Evolutionary conservation across 768 basidiomycete species (phyloP), one percentile per base, ranked within the genome.

Genomic region (Sarcodon aspratus): DNA sequence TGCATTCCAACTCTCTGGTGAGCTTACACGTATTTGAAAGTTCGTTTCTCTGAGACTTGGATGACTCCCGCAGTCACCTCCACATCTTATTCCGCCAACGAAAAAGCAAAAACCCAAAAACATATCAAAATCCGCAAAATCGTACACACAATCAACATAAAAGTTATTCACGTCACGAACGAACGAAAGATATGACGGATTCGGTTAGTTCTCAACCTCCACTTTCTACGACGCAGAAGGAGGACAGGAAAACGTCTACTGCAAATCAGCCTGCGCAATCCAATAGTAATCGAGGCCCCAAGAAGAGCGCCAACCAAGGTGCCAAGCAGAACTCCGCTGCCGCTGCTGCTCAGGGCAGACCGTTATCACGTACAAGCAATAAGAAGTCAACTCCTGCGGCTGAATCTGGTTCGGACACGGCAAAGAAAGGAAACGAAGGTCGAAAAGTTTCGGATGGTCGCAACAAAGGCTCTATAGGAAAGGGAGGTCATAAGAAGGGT

Each of bases 361-460:
- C 85, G 37, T 75, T 79, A 45, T 85, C 86, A 21, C 69, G 80
- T 57, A 64, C 76, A 31, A 80, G 79, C 55, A 85, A 76, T 63
- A 88, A 76, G 72, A 84, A 78, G 60, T 47, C 61, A 11, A 52
- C 70, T 47, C 59, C 66, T 37, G 70, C 67, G 33, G 60, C 68
- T 33, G 86, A 86, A 61, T 83, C 83, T 35, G 85, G 84, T 44
- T 81, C 86, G 35, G 85, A 88, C 55, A 75, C 80, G n/a, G 69
- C 72, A 51, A 85, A 81, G 64, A 70, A 70, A 44, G 64, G 70
- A 27, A 80, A 80, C 44, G 61, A 66, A 37, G 73, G 68, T 56
- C 80, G 74, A 69, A 78, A 73, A 61, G 64, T 66, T 4, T 42
- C 40, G 46, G 80, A 83, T 27, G 69, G 71, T 52, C 60, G 69